Base-by-base conservation (phyloP, 176 grass and related monocot genomes). In the Triticum dicoccoides region DNA sequence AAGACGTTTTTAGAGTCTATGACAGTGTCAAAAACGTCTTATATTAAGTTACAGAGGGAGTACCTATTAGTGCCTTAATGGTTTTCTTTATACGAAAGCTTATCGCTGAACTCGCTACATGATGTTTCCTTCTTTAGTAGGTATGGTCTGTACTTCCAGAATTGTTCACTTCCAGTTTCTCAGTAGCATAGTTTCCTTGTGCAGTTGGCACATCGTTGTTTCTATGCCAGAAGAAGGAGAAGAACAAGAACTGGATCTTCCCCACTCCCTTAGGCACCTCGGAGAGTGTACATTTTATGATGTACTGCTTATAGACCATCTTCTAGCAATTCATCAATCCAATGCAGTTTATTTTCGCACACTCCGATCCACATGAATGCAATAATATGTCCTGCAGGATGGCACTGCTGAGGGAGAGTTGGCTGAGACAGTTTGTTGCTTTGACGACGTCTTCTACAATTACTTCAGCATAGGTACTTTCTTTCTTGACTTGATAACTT, bases 361-460 rank as follows among this genome's bases (percentile, higher is more conserved):
- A 84, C 74, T 64, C 14, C 5, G 49, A 52, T 52, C 32, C 27
- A 69, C 13, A 81, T 84, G 30, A 21, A 30, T 64, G 38, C 45
- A 59, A 52, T 66, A 4, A 52, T 17, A 68, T 86, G 80, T 54
- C 78, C 66, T 91, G 35, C 79, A 98, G 97, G 94, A 94, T 63
- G 92, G 89, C 72, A 86, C 87, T 70, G 83, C 92, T 54, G 87
- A 89, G 47, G 90, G 90, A 71, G 90, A 96, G 76, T 81, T 92
- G 61, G 35, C 97, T 89, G 94, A 92, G 76, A 98, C 65, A 47
- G 69, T 84, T 85, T 92, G 76, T 59, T 96, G 93, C 91, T 98
- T 92, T 87, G 92, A 90, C 76, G 97, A 94, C 13, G 87, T 98
- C 25, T 98, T 98, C 83, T 98, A 98, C 86, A 98, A 98, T 73